phyloP scores from a whole-genome alignment of 2,329 filamentous ascomycete species.

The Thelonectria discophora region DNA sequence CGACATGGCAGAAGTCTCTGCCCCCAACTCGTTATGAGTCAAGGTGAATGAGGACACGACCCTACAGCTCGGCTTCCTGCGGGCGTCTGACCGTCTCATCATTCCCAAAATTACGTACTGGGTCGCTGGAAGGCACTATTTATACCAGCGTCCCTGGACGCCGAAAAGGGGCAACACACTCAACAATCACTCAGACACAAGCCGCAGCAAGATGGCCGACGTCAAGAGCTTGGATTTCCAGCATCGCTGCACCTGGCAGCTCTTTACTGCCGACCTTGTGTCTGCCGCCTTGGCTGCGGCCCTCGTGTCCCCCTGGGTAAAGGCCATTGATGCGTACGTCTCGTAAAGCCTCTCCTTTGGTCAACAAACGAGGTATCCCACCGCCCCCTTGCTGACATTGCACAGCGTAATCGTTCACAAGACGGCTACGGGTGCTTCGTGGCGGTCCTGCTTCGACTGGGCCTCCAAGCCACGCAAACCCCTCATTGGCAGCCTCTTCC shows the following conservation, averaged over 20 bases:
- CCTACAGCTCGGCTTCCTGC: constrained; percentile 11
- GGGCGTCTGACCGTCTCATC: neutral
- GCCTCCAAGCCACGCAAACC: constrained; percentile 34
- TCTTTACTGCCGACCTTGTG: constrained; percentile 37
- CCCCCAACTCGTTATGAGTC: neutral
- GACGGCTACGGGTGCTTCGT: constrained; percentile 33
- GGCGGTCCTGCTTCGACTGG: constrained; percentile 36
- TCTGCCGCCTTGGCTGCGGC: constrained; percentile 38
- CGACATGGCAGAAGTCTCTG: neutral
- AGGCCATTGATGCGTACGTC: constrained; percentile 40
- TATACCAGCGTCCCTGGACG: neutral
- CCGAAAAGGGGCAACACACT: too few relatives aligned
- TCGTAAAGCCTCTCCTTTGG: neutral
- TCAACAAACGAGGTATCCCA: neutral
- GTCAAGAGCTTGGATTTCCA: constrained; percentile 37
- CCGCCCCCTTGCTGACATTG: constrained; percentile 1
- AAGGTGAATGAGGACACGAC: neutral
- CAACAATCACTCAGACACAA: neutral
- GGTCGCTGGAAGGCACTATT: neutral
- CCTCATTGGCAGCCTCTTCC: constrained; percentile 35
- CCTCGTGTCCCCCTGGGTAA: constrained; percentile 40
- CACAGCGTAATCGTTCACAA: constrained; percentile 38
- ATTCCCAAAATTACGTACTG: constrained; percentile 16
- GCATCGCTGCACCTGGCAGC: constrained; percentile 37
- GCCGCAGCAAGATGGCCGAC: constrained; percentile 32